Conservation (phyloP, 257 asterid species). For the Plantago major region DNA sequence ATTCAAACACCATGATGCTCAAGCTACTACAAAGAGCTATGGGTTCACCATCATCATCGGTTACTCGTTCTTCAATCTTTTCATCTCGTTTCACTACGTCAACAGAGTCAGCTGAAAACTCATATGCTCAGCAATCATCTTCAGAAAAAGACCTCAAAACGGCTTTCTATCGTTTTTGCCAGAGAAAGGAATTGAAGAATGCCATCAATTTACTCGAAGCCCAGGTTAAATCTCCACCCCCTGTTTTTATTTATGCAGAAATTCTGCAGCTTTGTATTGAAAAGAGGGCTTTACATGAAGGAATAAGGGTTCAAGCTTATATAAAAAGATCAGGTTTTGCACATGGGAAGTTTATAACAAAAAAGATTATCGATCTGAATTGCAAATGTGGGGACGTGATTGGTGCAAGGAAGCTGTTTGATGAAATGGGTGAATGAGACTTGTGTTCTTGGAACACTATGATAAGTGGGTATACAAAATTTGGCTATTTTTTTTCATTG, state of each 20-base stretch:
- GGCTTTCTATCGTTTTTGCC: conserved; percentile 41
- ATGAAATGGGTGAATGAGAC: conserved; percentile 57
- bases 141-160: conserved; percentile 17
- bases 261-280: conserved; percentile 51
- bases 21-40: background rate
- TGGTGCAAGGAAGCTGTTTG: conserved; percentile 50
- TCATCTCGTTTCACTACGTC: conserved; percentile 27
- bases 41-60: background rate
- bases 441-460: conserved; percentile 71
- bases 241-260: conserved; percentile 31
- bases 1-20: no score
- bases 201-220: conserved; percentile 41
- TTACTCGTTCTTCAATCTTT: conserved; percentile 1
- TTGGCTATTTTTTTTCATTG: no score
- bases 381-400: conserved; percentile 54
- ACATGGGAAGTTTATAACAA: conserved; percentile 51
- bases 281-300: conserved; percentile 56
- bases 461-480: conserved; percentile 58
- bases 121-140: conserved; percentile 15
- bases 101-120: conserved; percentile 13
- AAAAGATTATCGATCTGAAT: conserved; percentile 54
- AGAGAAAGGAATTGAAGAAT: conserved; percentile 51
- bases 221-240: conserved; percentile 21
- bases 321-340: conserved; percentile 41
- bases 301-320: conserved; percentile 42